Evolutionary conservation across 306 rosid species (phyloP).

Genomic region (Erythrophleum fordii): DNA sequence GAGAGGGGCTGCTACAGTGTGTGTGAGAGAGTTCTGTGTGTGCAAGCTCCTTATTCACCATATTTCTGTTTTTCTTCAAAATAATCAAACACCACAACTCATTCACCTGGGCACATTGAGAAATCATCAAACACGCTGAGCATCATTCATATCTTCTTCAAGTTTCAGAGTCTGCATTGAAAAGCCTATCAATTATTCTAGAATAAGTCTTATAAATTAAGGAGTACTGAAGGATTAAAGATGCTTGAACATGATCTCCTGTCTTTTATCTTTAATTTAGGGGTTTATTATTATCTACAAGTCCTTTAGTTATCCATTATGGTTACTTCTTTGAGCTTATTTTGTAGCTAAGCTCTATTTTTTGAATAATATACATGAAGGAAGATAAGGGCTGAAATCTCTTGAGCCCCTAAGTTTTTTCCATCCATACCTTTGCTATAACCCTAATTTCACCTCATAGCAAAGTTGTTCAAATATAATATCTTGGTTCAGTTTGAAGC

Average conservation of each 20-base stretch:
- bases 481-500: background rate
- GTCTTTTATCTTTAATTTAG: background rate
- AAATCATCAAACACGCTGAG: background rate
- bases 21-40: background rate
- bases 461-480: slow-evolving; percentile 23
- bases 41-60: background rate
- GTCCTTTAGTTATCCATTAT: background rate
- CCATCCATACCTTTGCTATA: background rate
- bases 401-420: background rate
- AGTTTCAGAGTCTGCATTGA: background rate
- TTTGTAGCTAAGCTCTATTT: background rate
- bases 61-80: background rate
- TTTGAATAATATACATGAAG: background rate
- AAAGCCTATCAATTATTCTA: background rate
- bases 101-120: background rate
- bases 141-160: background rate
- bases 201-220: background rate
- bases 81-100: too few relatives aligned
- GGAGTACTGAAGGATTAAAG: background rate
- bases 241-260: background rate
- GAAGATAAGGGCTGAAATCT: background rate
- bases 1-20: background rate
- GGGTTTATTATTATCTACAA: background rate
- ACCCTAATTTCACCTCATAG: background rate
- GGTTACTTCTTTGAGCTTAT: background rate